These are phyloP conservation scores for Alternaria rosae DNA, from an alignment of 2,329 filamentous ascomycete genomes.

Conservation along the genomic window DNA sequence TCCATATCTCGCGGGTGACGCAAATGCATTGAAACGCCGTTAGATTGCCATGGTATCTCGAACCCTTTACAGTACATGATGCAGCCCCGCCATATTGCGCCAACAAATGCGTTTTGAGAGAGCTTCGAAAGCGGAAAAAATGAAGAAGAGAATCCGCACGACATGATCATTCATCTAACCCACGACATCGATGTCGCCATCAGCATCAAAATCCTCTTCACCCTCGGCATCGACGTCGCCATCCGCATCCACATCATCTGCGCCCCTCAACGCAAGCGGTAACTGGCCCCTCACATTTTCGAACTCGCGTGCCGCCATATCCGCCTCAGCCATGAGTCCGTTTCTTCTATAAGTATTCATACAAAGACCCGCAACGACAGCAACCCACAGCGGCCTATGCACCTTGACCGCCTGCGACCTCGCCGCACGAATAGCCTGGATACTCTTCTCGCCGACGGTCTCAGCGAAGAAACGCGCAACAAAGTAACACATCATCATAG, in stretches of 20 bases:
- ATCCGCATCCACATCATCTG: slow-evolving; percentile 27
- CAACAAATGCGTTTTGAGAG: not conserved
- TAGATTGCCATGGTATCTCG: not conserved
- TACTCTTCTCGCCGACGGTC: slow-evolving; percentile 71
- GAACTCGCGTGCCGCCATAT: slow-evolving; percentile 25
- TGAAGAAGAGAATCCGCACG: not conserved
- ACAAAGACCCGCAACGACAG: slow-evolving; percentile 42
- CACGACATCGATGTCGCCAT: not conserved
- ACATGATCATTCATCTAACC: not conserved
- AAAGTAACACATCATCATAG: slow-evolving; percentile 86
- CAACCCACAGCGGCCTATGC: slow-evolving; percentile 38
- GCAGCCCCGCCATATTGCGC: not conserved
- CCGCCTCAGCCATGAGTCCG: slow-evolving; percentile 38
- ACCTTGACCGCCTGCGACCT: slow-evolving; percentile 33
- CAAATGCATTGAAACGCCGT: not conserved
- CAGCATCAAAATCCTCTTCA: not conserved
- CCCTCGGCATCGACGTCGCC: slow-evolving; percentile 27
- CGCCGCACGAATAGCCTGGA: slow-evolving; percentile 55
- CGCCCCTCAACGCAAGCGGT: slow-evolving; percentile 32
- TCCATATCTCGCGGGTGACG: not conserved
- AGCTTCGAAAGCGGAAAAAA: not conserved
- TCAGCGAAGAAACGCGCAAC: slow-evolving; percentile 81
- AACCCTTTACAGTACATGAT: not conserved
- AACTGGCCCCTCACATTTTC: slow-evolving; percentile 32
- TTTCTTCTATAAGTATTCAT: slow-evolving; percentile 39